Base-by-base conservation (phyloP, 768 basidiomycete genomes). In the Cystobasidium onofrii region DNA sequence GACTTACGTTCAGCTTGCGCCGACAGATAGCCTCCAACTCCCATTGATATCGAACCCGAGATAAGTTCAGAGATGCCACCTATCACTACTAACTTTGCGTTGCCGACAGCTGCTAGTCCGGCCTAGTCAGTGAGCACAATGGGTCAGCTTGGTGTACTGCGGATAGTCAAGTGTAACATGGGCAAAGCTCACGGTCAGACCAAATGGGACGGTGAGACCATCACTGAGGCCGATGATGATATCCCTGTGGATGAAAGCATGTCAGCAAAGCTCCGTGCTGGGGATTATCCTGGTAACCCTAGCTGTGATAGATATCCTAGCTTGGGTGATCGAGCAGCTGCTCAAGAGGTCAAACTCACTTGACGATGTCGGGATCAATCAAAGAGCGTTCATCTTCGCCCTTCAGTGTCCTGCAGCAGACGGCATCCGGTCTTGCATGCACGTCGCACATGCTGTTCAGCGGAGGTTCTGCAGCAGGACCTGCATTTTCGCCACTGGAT, bases 21-120 rank as follows among this genome's bases (percentile, higher is more conserved):
- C 1, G 93, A 93, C 62, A 99, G 88, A 85, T 95, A 97, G 23
- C 95, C 95, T 66, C 96, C 96, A 46, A 99, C 90, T 75, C 96
- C 96, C 95, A 99, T 99, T 1, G 90, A 92, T 57, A 98, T 90
- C 15, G 94, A 91, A 6, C 96, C 96, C 0, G 94, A 92, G 73
- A 95, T 91, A 76, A 99, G 88, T 81, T 99, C 96, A 0, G 96
- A 95, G 41, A 96, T 83, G 18, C 96, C 96, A 67, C 92, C 73
- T 23, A 74, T 31, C 13, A 74, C 52, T 12, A 99, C 96, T n/a
- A 97, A 85, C 69, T 85, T 87, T 7, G 91, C 92, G 74, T 90
- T 88, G 60, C 94, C 94, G 44, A 96, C 85, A 13, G 92, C 89
- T 13, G 90, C 90, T 29, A 94, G 85, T 70, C 92, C 92, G 3